Base-by-base conservation (phyloP, 2,329 filamentous ascomycete species). In the Emericellopsis cladophorae region DNA sequence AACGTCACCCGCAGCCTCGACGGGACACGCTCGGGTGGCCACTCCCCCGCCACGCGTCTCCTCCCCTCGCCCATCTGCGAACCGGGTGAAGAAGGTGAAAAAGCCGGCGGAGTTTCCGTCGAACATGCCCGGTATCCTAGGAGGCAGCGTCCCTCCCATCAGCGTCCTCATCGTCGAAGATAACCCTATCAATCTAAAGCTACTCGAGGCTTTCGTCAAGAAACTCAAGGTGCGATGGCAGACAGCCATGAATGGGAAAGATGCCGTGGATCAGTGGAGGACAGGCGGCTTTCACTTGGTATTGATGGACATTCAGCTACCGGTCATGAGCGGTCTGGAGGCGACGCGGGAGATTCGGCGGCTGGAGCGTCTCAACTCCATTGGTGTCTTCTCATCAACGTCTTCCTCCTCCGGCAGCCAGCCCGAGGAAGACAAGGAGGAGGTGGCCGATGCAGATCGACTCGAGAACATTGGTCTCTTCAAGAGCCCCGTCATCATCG, bases 141-240 rank as follows among this genome's bases (percentile, higher is more conserved):
- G 90, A 49, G 82, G 81, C 41, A 80, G 80, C 2, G 87, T 96
- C 1, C 92, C 92, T 7, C 90, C 92, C 1, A 96, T 98, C 64
- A 96, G 94, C 51, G 89, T 96, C 7, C 70, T 98, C 35, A 95
- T 98, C 45, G 92, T 98, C 12, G 92, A 98, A 65, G 92, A 98
- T 65, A 98, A 98, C 60, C 88, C 92, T 47, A 96, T 98, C 71
- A 98, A 96, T 56, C 68, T 96, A 49, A 85, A 87, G 54, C 78
- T 98, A 9, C 68, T 98, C 31, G 90, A 95, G 56, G 88, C 89
- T 1, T 94, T 98, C 54, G 90, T 96, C 70, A 95, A 95, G 64
- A 74, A 88, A 38, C 71, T 98, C 39, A 95, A 95, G 55, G 92
- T 98, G 7, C 78, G 92, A 29, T 96, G 90, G 88, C 84, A 92